phyloP scores from a whole-genome alignment of 305 asterid species.

The Plantago coronopus region DNA sequence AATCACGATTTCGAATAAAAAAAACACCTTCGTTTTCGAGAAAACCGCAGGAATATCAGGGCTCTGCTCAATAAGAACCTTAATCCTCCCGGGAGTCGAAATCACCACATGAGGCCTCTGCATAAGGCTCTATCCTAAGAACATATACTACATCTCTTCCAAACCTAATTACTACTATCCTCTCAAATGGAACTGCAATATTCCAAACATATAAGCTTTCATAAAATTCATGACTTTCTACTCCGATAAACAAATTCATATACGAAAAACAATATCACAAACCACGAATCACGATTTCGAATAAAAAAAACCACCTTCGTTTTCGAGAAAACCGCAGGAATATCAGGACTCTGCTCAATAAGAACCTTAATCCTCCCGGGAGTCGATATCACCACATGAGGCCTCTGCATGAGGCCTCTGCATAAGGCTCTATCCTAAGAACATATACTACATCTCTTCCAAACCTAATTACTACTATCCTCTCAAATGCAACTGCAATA shows the following conservation, averaged over 20 bases:
- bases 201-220: not conserved
- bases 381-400: constrained; percentile 88
- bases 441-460: no score
- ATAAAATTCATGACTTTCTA: not conserved
- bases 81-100: constrained; percentile 94
- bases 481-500: not conserved
- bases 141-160: no score
- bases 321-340: constrained; percentile 65
- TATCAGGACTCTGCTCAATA: constrained; percentile 66
- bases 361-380: constrained; percentile 96
- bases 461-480: not conserved
- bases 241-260: constrained; percentile 1
- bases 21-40: constrained; percentile 60
- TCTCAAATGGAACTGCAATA: not conserved
- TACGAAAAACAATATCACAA: not conserved
- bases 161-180: not conserved
- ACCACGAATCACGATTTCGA: not conserved
- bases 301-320: constrained; percentile 50
- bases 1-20: constrained; percentile 13
- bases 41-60: constrained; percentile 75
- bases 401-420: constrained; percentile 65
- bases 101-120: constrained; percentile 89
- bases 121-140: no score
- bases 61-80: constrained; percentile 71
- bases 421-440: no score